Evolutionary conservation across 1,284 basidiomycete genomes (phyloP), one percentile per base, ranked within the genome.

Genomic region (Anthracocystis walkeri): DNA sequence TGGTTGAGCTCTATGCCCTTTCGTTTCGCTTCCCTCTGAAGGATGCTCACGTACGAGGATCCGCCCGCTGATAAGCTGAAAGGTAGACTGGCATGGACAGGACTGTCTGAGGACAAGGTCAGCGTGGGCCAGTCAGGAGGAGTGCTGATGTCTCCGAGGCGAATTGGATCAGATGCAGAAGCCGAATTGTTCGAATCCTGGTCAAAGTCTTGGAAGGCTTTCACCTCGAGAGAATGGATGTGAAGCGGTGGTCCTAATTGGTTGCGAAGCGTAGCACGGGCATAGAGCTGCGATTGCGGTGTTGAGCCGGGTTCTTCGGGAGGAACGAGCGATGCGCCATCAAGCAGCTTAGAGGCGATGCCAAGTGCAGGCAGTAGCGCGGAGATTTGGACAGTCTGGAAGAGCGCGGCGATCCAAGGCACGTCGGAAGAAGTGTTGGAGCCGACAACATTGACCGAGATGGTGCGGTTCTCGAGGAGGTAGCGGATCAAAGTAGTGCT

Each of bases 221-320:
- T 35, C 25, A 76, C 79, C 20, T 51, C 44, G 41, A 81, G 72
- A 7, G 70, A 55, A 21, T 65, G 53, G 38, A 81, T 58, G 25
- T 56, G 58, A 3, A 81, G 58, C 16, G 70, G 65, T 16, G 67
- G 76, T 14, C 68, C 78, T 10, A 81, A 61, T 25, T 77, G 60
- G 44, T 81, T 81, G 51, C 75, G 59, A 16, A 81, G 67, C 10
- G 78, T 81, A 12, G 78, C 65, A 16, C 79, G 63, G 18, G 77
- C 78, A 16, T 63, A 72, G 12, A 76, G 63, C 72, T 66, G 54
- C 31, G 62, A 44, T n/a, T 61, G 49, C 5, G 56, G 20, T 1
- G 54, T 44, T 3, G 49, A 25, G 20, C 33, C 46, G 29, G 35
- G 20, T 2, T 59, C 49, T 18, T 76, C 65, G 38, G 59, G 44